phyloP scores from a whole-genome alignment of 2,329 filamentous ascomycete genomes.

The Pezicula rhizophila region DNA sequence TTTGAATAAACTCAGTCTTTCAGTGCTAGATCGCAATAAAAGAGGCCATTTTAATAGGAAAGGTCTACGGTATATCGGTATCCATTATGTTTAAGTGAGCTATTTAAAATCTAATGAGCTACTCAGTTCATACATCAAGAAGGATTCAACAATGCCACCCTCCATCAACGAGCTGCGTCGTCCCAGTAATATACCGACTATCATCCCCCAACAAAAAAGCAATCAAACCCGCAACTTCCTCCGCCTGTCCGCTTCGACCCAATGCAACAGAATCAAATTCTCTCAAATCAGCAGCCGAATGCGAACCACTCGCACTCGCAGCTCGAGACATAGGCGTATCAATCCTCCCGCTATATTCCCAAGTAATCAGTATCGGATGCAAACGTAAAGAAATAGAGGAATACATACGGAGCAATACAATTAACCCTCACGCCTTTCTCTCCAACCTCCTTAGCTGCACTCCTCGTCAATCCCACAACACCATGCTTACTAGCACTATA shows the following conservation, averaged over 20 bases:
- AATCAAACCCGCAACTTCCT: constrained; percentile 23
- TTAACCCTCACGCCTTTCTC: constrained; percentile 9
- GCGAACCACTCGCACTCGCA: background rate
- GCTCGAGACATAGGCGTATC: constrained; percentile 1
- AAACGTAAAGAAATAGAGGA: background rate
- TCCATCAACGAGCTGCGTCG: constrained; percentile 3
- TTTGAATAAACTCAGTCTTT: too few species aligned
- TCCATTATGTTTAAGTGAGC: too few species aligned
- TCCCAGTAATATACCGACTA: constrained; percentile 2
- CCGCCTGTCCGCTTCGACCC: constrained; percentile 18
- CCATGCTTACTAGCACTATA: constrained; percentile 27
- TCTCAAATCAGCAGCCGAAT: background rate
- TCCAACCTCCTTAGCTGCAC: constrained; percentile 25
- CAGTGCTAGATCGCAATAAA: too few species aligned
- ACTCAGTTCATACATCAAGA: too few species aligned
- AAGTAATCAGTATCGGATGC: background rate
- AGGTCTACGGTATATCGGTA: too few species aligned
- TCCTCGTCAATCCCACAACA: constrained; percentile 25
- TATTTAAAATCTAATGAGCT: too few species aligned
- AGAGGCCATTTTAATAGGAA: too few species aligned
- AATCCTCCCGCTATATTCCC: background rate
- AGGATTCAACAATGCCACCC: constrained; percentile 1
- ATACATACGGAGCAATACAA: constrained; percentile 12
- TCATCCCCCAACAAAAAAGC: constrained; percentile 5
- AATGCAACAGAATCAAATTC: background rate